Conservation (phyloP, 257 asterid species). For the Handroanthus guayacan region DNA sequence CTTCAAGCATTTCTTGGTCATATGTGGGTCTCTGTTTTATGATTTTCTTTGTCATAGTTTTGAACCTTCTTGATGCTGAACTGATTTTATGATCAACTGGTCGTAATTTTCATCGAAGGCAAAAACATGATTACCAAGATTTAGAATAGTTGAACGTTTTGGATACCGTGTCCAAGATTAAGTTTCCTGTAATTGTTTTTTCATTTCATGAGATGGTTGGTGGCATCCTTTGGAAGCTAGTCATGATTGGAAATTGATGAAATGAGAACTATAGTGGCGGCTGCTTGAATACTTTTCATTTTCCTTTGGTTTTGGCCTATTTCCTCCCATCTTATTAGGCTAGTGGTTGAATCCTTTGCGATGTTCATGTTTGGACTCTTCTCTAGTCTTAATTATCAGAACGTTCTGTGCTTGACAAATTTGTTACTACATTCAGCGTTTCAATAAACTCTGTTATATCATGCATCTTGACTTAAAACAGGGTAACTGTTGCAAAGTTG, state of each 20-base stretch:
- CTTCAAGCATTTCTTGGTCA: neutral
- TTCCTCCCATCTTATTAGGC: neutral
- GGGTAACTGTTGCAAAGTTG: neutral
- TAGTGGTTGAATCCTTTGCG: neutral
- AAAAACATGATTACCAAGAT: neutral
- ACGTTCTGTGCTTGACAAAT: no score
- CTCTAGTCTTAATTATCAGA: no score
- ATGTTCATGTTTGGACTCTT: no score
- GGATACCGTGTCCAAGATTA: neutral
- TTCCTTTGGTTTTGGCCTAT: neutral
- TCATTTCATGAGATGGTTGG: constrained; percentile 11
- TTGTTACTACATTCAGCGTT: no score
- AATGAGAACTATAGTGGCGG: neutral
- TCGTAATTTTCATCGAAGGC: neutral
- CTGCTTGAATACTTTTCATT: constrained; percentile 2
- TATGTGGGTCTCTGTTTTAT: neutral
- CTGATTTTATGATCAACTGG: neutral
- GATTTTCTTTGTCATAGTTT: neutral
- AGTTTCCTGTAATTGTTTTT: neutral
- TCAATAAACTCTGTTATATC: no score
- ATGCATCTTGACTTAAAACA: no score
- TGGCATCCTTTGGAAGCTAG: neutral
- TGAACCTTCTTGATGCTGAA: neutral
- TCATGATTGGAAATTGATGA: neutral
- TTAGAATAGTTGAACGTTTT: neutral